Evolutionary conservation across 306 rosid genomes (phyloP), one percentile per base, ranked within the genome.

Genomic region (Casuarina glauca): DNA sequence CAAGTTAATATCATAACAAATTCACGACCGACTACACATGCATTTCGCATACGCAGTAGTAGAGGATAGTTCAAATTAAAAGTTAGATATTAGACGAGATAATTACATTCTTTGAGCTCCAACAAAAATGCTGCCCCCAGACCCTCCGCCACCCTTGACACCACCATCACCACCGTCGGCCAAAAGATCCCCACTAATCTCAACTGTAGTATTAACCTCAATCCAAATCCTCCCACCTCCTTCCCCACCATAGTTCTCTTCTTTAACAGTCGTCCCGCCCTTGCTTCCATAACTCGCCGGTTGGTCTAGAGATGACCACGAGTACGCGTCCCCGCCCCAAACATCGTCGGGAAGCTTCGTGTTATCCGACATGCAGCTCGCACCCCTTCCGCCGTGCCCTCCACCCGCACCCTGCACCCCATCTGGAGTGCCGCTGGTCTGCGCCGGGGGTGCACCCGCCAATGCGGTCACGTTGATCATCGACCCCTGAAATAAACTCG

Each of bases 311-410:
- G 93, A 51, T 4, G 96, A 84, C 97, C 98, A 94, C 2, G 97
- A 86, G 64, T 94, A 94, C 0, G 98, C 91, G 75, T 92, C 98
- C 19, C 98, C 98, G 9, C 98, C 98, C 97, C 97, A 94, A 42
- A 92, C 88, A 88, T 94, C 98, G 53, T 89, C 96, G 0, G 98
- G 98, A 7, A 94, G 93, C 79, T 94, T 94, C 17, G 91, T 90
- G 71, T 92, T 94, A 69, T 94, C 98, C 0, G 84, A 79, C 10
- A 92, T 93, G 73, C 97, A 94, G 74, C 89, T 85, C 41, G 98
- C 97, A n/a, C 98, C 98, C 75, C 98, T 86, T 19, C 98, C 98
- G 19, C 98, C 98, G 36, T 95, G 88, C 45, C 98, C 98, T 61
- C 97, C 98, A 10, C 97, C 97, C 0, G 93, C 90, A 11, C 98